Percentiles rank a stretch among this genome's conserved stretches.
Evolutionary conservation across 495 filamentous ascomycete species (phyloP).

Genomic region (Trichoderma erinaceum): DNA sequence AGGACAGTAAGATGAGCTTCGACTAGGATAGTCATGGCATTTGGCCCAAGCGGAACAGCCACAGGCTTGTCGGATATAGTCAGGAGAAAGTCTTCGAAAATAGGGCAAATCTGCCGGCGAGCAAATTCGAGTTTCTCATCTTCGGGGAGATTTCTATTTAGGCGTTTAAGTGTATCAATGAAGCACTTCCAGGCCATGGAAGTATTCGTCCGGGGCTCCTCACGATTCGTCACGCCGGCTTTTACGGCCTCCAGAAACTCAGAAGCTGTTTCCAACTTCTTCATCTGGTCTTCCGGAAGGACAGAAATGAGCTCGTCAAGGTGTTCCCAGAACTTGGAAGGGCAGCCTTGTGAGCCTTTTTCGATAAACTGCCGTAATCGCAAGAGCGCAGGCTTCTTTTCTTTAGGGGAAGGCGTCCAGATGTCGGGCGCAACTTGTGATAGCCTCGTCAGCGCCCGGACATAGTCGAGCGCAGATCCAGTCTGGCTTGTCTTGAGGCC

Average conservation of each 20-base stretch:
- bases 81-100: constrained; percentile 36
- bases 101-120: constrained; percentile 35
- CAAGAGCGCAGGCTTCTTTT: constrained; percentile 59
- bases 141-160: constrained; percentile 31
- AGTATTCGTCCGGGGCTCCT: constrained; percentile 64
- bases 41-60: constrained; percentile 19
- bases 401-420: constrained; percentile 46
- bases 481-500: constrained; percentile 61
- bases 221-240: constrained; percentile 61
- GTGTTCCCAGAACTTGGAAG: constrained; percentile 63
- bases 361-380: constrained; percentile 68
- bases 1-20: constrained; percentile 18
- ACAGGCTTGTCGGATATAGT: constrained; percentile 31
- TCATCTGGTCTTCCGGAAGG: constrained; percentile 47
- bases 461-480: constrained; percentile 64
- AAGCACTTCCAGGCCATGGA: constrained; percentile 68
- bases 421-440: constrained; percentile 58
- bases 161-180: constrained; percentile 47
- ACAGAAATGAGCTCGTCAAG: constrained; percentile 52
- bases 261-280: constrained; percentile 26
- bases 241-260: constrained; percentile 58
- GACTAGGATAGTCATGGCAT: constrained; percentile 27
- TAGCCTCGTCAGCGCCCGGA: constrained; percentile 55
- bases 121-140: constrained; percentile 35
- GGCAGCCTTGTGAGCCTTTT: constrained; percentile 71